phyloP scores from a whole-genome alignment of 495 filamentous ascomycete genomes.

The Daldinia childiae region DNA sequence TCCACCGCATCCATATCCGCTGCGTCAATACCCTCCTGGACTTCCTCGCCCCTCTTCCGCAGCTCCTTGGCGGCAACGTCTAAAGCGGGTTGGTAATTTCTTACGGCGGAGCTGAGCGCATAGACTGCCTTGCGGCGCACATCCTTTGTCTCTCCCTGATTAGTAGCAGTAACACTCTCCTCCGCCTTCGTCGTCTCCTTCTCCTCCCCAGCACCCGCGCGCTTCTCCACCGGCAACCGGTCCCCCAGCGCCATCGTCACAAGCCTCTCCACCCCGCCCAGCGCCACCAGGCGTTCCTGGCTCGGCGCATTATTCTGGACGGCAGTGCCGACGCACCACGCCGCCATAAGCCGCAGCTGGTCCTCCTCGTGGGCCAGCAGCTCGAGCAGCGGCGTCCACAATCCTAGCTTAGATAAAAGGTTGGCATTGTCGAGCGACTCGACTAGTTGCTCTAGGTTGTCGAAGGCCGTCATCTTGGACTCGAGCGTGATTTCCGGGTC shows the following conservation, averaged over 20 bases:
- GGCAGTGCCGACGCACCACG: conserved; percentile 92
- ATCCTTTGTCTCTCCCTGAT: conserved; percentile 62
- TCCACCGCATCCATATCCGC: conserved; percentile 87
- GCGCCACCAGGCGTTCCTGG: conserved; percentile 78
- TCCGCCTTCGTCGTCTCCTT: neutral
- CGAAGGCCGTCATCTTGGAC: conserved; percentile 86
- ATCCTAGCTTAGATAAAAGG: conserved; percentile 76
- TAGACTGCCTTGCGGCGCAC: conserved; percentile 89
- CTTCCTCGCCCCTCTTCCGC: conserved; percentile 58
- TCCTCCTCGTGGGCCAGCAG: conserved; percentile 72
- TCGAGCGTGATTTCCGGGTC: conserved; percentile 71
- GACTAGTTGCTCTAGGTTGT: conserved; percentile 94
- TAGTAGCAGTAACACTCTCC: conserved; percentile 1
- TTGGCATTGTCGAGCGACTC: conserved; percentile 96
- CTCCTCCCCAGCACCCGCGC: conserved; percentile 9
- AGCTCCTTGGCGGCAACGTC: conserved; percentile 70
- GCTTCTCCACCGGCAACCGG: conserved; percentile 34
- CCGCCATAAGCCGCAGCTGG: conserved; percentile 80
- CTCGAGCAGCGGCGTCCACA: conserved; percentile 82
- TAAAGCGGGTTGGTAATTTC: conserved; percentile 86
- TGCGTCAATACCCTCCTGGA: conserved; percentile 67
- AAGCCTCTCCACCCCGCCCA: conserved; percentile 75
- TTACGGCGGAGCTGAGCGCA: conserved; percentile 80
- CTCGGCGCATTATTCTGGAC: conserved; percentile 92
- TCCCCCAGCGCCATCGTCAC: conserved; percentile 67